These are phyloP conservation scores for Alternaria sp. DNA, from an alignment of 2,329 filamentous ascomycete species.

Conservation along the genomic window DNA sequence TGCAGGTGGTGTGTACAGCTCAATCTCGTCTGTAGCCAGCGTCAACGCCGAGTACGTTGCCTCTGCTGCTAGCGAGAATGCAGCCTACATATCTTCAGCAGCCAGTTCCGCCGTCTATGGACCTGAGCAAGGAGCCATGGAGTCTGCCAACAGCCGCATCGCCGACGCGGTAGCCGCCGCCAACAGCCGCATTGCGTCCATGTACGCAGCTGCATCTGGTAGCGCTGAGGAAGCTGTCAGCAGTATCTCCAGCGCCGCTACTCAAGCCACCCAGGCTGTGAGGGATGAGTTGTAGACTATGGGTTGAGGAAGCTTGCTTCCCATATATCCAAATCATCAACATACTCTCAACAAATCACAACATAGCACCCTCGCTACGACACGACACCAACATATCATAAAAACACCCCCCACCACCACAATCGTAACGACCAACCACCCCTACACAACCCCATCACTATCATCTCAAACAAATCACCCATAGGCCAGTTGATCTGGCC, in stretches of 20 bases:
- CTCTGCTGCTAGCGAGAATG: conserved; percentile 53
- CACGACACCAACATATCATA: conserved; percentile 6
- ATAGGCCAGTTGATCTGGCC: conserved; percentile 2
- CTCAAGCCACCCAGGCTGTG: conserved; percentile 51
- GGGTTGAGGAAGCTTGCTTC: not conserved
- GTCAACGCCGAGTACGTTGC: conserved; percentile 48
- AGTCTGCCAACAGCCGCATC: conserved; percentile 53
- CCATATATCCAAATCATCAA: not conserved
- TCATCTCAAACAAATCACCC: not conserved
- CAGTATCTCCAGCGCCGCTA: conserved; percentile 46
- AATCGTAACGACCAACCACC: not conserved
- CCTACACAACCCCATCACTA: not conserved
- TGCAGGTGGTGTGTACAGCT: conserved; percentile 43
- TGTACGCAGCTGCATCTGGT: conserved; percentile 45
- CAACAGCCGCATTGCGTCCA: conserved; percentile 49
- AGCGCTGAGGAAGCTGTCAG: conserved; percentile 57
- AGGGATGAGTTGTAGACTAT: conserved; percentile 59
- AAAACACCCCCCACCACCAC: not conserved
- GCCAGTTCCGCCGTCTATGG: conserved; percentile 57
- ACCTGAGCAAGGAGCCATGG: conserved; percentile 53
- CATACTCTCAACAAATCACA: not conserved
- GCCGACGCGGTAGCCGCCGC: conserved; percentile 53
- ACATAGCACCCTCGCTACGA: conserved; percentile 7
- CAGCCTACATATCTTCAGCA: conserved; percentile 37
- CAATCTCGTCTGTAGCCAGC: conserved; percentile 23